These are phyloP conservation scores for Mycena albidolilacea DNA, from an alignment of 768 basidiomycete species.

Conservation along the genomic window DNA sequence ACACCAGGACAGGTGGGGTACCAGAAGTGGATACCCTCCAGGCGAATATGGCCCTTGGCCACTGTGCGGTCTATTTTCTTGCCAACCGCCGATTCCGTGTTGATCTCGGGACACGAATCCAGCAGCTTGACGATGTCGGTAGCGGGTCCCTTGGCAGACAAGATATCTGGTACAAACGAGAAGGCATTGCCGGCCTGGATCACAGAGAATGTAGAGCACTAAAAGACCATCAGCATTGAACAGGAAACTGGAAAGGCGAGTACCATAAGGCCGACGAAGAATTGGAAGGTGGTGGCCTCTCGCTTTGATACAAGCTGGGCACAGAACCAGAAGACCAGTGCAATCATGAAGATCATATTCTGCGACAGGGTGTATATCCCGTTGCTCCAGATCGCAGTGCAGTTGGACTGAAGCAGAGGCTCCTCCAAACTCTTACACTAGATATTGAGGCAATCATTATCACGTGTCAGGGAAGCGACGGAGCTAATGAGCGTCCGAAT, in stretches of 20 bases:
- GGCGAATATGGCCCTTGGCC: conserved; percentile 74
- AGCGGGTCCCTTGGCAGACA: conserved; percentile 79
- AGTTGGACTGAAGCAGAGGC: conserved; percentile 78
- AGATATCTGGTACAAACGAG: conserved; percentile 74
- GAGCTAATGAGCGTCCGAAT: neutral
- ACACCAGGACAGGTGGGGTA: conserved; percentile 91
- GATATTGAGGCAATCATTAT: conserved; percentile 80
- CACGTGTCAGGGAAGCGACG: conserved; percentile 88
- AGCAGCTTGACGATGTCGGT: conserved; percentile 82
- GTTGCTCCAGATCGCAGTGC: conserved; percentile 75
- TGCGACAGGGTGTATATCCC: conserved; percentile 83
- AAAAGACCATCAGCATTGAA: conserved; percentile 13
- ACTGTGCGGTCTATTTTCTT: conserved; percentile 61
- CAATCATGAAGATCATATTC: conserved; percentile 83
- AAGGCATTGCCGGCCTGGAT: conserved; percentile 92
- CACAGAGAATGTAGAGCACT: conserved; percentile 83
- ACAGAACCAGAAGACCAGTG: conserved; percentile 88
- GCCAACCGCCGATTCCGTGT: conserved; percentile 81
- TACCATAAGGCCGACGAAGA: conserved; percentile 91
- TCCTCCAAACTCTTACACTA: conserved; percentile 81
- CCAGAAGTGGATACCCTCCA: conserved; percentile 89
- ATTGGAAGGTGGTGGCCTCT: conserved; percentile 71
- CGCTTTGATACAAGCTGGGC: conserved; percentile 69
- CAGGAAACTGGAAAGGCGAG: conserved; percentile 37
- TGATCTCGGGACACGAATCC: conserved; percentile 84